Evolutionary conservation across 306 rosid species (phyloP).

Genomic region (Dryas drummondii): DNA sequence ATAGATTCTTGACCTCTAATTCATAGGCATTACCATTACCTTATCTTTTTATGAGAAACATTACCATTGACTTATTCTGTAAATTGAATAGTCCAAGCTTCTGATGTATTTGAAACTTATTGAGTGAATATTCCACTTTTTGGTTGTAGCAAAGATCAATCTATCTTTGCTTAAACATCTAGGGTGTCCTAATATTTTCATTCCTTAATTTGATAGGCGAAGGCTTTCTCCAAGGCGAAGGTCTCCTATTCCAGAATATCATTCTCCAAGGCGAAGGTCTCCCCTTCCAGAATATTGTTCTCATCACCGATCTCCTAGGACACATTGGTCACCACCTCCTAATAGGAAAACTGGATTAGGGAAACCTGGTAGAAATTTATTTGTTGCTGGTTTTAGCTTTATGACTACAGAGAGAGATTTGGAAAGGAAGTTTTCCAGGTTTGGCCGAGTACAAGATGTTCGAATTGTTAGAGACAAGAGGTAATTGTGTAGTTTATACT

Average conservation of each 20-base stretch:
- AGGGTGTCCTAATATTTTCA: not conserved
- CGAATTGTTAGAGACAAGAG: conserved; percentile 19
- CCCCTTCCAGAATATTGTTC: not conserved
- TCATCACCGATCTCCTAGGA: not conserved
- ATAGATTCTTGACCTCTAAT: not conserved
- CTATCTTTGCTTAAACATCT: not conserved
- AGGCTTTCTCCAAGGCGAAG: conserved; percentile 7
- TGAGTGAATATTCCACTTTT: not conserved
- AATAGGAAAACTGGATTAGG: conserved; percentile 19
- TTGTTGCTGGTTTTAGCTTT: conserved; percentile 21
- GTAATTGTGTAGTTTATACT: not conserved
- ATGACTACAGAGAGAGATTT: conserved; percentile 13
- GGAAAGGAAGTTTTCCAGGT: conserved; percentile 17
- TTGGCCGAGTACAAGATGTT: conserved; percentile 10
- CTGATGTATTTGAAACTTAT: not conserved
- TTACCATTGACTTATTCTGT: not conserved
- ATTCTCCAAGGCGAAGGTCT: not conserved
- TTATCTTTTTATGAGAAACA: not conserved
- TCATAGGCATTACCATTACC: not conserved
- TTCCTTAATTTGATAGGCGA: not conserved
- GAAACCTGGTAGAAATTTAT: conserved; percentile 18
- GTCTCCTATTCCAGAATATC: not conserved
- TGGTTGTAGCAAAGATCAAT: not conserved
- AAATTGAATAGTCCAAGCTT: not conserved
- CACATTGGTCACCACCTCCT: conserved; percentile 15